Evolutionary conservation across 345 rosid genomes (phyloP).

Genomic region (Turritis glabra): DNA sequence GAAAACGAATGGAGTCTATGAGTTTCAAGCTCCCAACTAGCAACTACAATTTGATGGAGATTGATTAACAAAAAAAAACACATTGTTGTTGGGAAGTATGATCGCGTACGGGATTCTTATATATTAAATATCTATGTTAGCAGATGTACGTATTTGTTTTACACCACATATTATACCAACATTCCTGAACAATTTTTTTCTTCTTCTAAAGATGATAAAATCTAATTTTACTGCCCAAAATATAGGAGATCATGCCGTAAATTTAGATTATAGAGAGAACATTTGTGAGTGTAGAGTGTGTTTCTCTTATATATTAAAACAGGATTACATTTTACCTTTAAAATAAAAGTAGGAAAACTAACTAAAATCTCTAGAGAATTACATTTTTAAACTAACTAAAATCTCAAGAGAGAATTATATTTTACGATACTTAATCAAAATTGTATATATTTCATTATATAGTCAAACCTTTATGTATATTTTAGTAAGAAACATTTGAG

Average conservation of each 20-base stretch:
- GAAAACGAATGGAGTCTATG: not conserved
- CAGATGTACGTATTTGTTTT: not conserved
- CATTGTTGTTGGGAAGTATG: constrained; percentile 16
- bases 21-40: constrained; percentile 33
- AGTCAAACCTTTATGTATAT: not conserved
- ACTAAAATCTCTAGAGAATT: not conserved
- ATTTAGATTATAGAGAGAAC: not conserved
- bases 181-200: not conserved
- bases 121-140: not conserved
- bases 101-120: not conserved
- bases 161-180: not conserved
- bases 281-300: no score
- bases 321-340: no score
- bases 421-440: not conserved
- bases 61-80: not conserved
- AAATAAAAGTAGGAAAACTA: not conserved
- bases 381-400: not conserved
- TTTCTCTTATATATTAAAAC: no score
- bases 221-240: not conserved
- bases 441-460: not conserved
- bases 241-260: not conserved
- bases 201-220: not conserved
- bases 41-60: constrained; percentile 24
- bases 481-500: not conserved
- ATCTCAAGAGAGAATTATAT: not conserved